Evolutionary conservation across 2,329 filamentous ascomycete species (phyloP).

Genomic region (Botrytis cinerea): DNA sequence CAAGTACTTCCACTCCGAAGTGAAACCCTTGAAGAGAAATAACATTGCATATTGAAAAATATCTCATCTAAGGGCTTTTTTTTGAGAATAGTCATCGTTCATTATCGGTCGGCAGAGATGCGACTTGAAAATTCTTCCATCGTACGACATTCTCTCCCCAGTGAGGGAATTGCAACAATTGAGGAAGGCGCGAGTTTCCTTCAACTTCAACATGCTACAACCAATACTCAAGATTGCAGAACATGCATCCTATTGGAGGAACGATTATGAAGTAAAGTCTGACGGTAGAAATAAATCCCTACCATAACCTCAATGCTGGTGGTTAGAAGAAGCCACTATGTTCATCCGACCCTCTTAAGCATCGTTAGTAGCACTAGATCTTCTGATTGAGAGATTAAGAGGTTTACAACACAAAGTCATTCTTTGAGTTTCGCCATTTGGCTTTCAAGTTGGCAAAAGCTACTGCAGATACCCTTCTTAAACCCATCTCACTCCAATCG

Average conservation of each 20-base stretch:
- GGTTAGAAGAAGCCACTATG: not conserved
- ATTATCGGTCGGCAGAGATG: not conserved
- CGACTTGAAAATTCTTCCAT: not conserved
- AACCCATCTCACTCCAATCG: not conserved
- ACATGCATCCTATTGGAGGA: not conserved
- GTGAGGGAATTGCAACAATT: not conserved
- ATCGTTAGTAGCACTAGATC: too few relatives aligned
- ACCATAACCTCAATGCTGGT: not conserved
- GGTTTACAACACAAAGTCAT: not conserved
- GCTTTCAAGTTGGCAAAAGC: not conserved
- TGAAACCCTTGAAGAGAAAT: too few relatives aligned
- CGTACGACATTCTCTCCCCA: not conserved
- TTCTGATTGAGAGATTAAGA: too few relatives aligned
- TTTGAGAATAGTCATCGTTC: too few relatives aligned
- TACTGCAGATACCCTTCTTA: not conserved
- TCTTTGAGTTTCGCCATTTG: not conserved
- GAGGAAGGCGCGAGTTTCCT: constrained; percentile 1
- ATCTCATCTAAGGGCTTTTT: not conserved
- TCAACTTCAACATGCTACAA: not conserved
- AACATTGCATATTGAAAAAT: not conserved
- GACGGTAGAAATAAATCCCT: not conserved
- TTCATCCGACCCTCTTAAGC: not conserved
- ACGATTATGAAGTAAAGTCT: not conserved
- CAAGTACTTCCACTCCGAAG: not conserved
- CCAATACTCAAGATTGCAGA: not conserved